phyloP scores from a whole-genome alignment of 176 grass and related monocot genomes.

The Urochloa ruziziensis region DNA sequence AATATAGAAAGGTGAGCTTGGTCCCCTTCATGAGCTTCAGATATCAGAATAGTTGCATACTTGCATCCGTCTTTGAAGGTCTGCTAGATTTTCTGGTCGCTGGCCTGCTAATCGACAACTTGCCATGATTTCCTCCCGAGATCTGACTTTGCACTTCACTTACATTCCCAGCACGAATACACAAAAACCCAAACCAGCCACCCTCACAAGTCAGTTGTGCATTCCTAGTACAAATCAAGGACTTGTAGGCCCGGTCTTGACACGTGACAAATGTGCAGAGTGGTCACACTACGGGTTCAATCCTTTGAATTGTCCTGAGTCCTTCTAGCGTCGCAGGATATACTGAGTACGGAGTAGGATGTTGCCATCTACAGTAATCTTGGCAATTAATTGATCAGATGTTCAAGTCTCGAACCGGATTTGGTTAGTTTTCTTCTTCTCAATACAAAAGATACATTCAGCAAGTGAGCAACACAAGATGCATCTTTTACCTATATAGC shows the following conservation, averaged over 20 bases:
- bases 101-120: background rate
- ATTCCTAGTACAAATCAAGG: background rate
- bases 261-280: background rate
- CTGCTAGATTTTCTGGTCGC: background rate
- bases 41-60: too few relatives aligned
- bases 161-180: background rate
- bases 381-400: too few relatives aligned
- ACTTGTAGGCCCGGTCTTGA: background rate
- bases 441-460: background rate
- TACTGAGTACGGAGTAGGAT: too few relatives aligned
- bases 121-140: background rate
- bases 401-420: too few relatives aligned
- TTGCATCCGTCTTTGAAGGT: too few relatives aligned
- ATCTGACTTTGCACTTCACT: background rate
- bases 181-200: background rate
- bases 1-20: background rate
- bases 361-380: too few relatives aligned
- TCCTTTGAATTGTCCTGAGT: too few relatives aligned
- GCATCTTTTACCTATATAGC: conserved; percentile 29
- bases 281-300: too few relatives aligned
- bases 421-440: too few relatives aligned
- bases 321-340: too few relatives aligned
- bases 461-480: conserved; percentile 14
- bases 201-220: background rate
- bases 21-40: background rate